Evolutionary conservation across 345 rosid species (phyloP).

Genomic region (Citrus reticulata): DNA sequence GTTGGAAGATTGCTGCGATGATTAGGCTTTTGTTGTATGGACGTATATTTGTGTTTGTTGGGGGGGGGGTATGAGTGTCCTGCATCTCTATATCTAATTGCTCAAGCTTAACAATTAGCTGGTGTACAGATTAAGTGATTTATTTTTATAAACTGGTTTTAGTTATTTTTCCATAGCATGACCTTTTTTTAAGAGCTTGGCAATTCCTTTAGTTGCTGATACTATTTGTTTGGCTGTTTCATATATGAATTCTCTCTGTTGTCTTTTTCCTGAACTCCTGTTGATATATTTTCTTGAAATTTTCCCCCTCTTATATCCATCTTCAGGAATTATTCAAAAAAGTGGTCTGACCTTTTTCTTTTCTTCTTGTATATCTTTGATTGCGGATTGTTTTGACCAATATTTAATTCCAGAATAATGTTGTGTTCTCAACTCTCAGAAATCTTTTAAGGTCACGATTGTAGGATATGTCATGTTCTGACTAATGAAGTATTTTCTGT

Average conservation of each 20-base stretch:
- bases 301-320: no score
- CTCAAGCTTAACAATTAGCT: background rate
- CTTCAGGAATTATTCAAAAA: no score
- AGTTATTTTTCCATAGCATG: background rate
- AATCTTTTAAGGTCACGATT: background rate
- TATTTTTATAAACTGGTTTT: background rate
- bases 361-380: background rate
- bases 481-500: constrained; percentile 12
- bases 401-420: background rate
- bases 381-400: background rate
- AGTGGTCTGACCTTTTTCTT: no score
- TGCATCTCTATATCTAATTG: background rate
- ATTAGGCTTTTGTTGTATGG: background rate
- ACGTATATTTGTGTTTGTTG: background rate
- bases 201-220: background rate
- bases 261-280: background rate
- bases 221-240: background rate
- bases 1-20: background rate
- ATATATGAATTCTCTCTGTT: background rate
- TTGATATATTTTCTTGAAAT: background rate
- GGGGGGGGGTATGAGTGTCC: background rate
- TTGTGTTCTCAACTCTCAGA: background rate
- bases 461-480: constrained; percentile 3
- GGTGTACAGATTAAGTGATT: background rate
- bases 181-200: background rate